A percentile compares a stretch with the other conserved stretches of the same genome.
Evolutionary conservation across 2,329 filamentous ascomycete genomes (phyloP).

Genomic region (Cordyceps cicadae): DNA sequence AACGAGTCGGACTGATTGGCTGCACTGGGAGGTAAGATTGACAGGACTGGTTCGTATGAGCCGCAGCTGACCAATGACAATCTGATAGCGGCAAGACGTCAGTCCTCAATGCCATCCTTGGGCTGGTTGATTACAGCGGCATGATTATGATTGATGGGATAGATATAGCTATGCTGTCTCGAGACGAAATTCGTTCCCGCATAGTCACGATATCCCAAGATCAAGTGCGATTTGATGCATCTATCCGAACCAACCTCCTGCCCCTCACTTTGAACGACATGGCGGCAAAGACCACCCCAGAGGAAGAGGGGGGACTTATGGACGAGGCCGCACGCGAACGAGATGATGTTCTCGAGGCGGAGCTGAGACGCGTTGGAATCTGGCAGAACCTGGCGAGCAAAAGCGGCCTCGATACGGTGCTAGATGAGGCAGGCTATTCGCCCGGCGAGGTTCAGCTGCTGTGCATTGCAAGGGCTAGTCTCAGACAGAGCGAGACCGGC

Average conservation of each 20-base stretch:
- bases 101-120: slow-evolving; percentile 3
- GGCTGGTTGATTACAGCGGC: slow-evolving; percentile 9
- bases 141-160: slow-evolving; percentile 34
- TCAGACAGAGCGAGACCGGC: slow-evolving; percentile 1
- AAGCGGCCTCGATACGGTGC: background rate
- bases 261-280: background rate
- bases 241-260: slow-evolving; percentile 33
- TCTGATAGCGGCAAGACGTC: slow-evolving; percentile 5
- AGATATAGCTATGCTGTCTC: slow-evolving; percentile 30
- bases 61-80: no score
- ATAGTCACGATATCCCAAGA: slow-evolving; percentile 39
- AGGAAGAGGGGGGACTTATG: background rate
- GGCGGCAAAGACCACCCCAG: background rate
- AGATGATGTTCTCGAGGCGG: background rate
- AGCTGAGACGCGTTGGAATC: background rate
- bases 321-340: background rate
- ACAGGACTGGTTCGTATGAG: no score
- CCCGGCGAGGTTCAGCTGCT: background rate
- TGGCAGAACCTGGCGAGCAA: background rate
- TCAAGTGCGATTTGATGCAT: slow-evolving; percentile 33
- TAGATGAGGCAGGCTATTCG: background rate
- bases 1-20: slow-evolving; percentile 5
- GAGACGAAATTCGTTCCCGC: slow-evolving; percentile 31
- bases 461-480: slow-evolving; percentile 5
- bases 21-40: background rate